Conservation (phyloP, 306 rosid species). For the Erythrophleum fordii region DNA sequence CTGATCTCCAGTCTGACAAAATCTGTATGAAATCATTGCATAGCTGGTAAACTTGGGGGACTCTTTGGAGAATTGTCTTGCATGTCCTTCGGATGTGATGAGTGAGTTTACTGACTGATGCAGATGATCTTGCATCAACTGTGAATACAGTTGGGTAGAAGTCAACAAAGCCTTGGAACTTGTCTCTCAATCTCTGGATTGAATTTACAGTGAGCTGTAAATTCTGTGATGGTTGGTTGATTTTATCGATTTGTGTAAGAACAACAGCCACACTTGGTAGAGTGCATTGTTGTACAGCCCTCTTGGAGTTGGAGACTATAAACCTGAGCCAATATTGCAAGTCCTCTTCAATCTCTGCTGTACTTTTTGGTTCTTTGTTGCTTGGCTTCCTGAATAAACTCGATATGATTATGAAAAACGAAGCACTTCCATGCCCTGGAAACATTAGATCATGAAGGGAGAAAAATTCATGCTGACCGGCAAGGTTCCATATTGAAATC, state of each 20-base stretch:
- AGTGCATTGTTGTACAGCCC: constrained; percentile 84
- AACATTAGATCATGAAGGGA: constrained; percentile 97
- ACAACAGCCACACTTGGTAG: constrained; percentile 86
- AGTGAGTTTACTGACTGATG: constrained; percentile 81
- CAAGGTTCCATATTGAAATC: constrained; percentile 91
- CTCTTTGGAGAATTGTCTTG: constrained; percentile 88
- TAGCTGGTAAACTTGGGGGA: constrained; percentile 86
- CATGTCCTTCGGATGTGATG: constrained; percentile 75
- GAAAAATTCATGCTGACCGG: constrained; percentile 89
- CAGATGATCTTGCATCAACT: constrained; percentile 89
- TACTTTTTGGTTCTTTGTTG: constrained; percentile 75
- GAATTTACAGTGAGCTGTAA: constrained; percentile 67
- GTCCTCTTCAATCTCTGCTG: constrained; percentile 88
- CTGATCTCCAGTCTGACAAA: constrained; percentile 87
- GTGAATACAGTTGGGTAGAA: constrained; percentile 87
- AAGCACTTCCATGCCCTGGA: constrained; percentile 93
- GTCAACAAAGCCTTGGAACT: constrained; percentile 91
- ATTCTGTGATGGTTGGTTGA: constrained; percentile 70
- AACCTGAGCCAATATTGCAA: constrained; percentile 95
- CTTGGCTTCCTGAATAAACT: constrained; percentile 79
- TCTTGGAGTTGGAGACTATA: constrained; percentile 87
- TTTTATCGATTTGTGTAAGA: constrained; percentile 84
- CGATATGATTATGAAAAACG: constrained; percentile 70
- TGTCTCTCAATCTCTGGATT: constrained; percentile 77
- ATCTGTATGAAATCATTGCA: constrained; percentile 83